A percentile compares a stretch with the other conserved stretches of the same genome.
Conservation (phyloP, 2,329 filamentous ascomycete genomes). For the Cytospora schulzeri region DNA sequence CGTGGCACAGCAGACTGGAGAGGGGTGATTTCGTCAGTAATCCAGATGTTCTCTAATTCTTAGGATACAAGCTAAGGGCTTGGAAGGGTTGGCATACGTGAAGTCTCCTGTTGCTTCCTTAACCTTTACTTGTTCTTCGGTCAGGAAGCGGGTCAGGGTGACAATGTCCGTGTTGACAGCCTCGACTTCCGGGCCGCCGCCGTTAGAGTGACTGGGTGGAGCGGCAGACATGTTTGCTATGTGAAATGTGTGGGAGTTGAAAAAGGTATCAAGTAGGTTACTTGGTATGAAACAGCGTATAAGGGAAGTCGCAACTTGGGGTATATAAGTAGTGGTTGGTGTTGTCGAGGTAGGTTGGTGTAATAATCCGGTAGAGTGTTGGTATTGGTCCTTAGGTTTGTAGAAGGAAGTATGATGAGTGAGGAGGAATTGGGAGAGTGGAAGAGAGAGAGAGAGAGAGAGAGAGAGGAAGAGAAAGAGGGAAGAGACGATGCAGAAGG, state of each 20-base stretch:
- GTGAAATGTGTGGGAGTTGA: not conserved
- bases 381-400: not conserved
- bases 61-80: not conserved
- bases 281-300: not conserved
- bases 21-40: conserved; percentile 8
- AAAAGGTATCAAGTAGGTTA: not conserved
- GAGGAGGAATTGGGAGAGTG: conserved; percentile 1
- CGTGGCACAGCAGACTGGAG: conserved; percentile 85
- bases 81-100: conserved; percentile 66
- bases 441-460: not conserved
- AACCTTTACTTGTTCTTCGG: conserved; percentile 92
- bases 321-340: not conserved
- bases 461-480: not conserved
- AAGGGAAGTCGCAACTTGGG: not conserved
- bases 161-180: conserved; percentile 95
- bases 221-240: conserved; percentile 23
- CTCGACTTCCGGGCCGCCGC: conserved; percentile 60
- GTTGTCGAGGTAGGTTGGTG: not conserved
- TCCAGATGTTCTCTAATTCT: conserved; percentile 12
- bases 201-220: conserved; percentile 33
- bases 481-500: not conserved
- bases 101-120: conserved; percentile 97
- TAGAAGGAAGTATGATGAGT: not conserved
- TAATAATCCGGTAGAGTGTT: not conserved
- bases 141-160: conserved; percentile 92